phyloP scores from a whole-genome alignment of 73 alveolate species.

The Blepharisma japonicum region DNA sequence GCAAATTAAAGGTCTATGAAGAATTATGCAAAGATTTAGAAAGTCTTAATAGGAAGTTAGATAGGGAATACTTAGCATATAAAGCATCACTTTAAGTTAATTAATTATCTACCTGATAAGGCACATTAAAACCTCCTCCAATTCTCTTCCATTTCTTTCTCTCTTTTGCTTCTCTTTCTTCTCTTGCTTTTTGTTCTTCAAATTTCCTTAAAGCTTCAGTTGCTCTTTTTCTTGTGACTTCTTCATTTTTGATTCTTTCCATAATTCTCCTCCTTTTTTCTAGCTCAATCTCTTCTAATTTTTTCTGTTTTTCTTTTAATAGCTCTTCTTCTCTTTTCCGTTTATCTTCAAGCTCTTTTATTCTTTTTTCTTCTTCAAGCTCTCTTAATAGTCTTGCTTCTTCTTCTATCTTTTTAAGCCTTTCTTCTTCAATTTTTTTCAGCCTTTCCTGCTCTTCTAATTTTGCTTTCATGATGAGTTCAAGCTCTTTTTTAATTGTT shows the following conservation, averaged over 20 bases:
- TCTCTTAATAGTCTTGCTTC: background rate
- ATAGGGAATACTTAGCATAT: too few relatives aligned
- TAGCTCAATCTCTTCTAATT: background rate
- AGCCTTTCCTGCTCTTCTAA: background rate
- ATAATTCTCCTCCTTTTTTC: background rate
- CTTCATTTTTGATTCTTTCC: background rate
- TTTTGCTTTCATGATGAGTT: background rate
- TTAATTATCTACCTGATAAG: background rate
- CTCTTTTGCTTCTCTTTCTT: background rate
- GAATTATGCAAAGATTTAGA: too few relatives aligned
- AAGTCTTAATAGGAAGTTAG: too few relatives aligned
- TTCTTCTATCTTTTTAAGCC: background rate
- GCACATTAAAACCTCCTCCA: constrained; percentile 21
- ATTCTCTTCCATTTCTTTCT: constrained; percentile 11
- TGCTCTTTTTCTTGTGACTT: constrained; percentile 13
- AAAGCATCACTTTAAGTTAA: background rate
- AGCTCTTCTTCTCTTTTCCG: background rate
- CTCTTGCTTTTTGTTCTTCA: constrained; percentile 9
- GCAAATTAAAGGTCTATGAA: too few relatives aligned
- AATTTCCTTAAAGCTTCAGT: constrained; percentile 14
- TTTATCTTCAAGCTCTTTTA: background rate
- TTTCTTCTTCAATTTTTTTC: background rate
- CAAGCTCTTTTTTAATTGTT: background rate
- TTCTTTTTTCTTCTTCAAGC: constrained; percentile 11
- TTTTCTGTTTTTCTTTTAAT: background rate